Evolutionary conservation across 1,284 basidiomycete species (phyloP).

Genomic region (Marasmius fiardii): DNA sequence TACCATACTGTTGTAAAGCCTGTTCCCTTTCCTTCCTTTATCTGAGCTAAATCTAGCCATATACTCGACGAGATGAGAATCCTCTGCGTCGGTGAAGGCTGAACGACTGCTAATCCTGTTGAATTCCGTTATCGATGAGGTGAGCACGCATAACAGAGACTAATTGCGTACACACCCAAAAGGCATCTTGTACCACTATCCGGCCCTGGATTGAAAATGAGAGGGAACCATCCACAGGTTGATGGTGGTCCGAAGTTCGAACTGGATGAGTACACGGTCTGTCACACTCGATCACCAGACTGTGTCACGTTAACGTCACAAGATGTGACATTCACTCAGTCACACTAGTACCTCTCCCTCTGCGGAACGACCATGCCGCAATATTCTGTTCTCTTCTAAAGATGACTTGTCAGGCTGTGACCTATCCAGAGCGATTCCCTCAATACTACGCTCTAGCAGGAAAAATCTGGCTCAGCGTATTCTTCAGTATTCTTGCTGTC

Average conservation of each 20-base stretch:
- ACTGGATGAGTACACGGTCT: not conserved
- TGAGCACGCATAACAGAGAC: not conserved
- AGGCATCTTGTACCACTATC: not conserved
- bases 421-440: too few species aligned
- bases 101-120: not conserved
- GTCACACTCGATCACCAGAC: not conserved
- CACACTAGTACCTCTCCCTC: too few species aligned
- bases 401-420: not conserved
- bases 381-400: not conserved
- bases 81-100: slow-evolving; percentile 4
- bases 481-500: not conserved
- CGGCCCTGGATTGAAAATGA: not conserved
- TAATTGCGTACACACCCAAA: not conserved
- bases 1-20: not conserved
- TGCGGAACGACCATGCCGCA: too few species aligned
- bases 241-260: not conserved
- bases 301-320: too few species aligned
- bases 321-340: too few species aligned
- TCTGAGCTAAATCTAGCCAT: not conserved
- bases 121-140: not conserved
- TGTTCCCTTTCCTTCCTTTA: slow-evolving; percentile 5
- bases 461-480: not conserved
- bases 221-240: not conserved
- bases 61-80: slow-evolving; percentile 6
- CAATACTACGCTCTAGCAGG: not conserved